Evolutionary conservation across 805 yeast species (phyloP).

Genomic region (Kodamaea jinghongensis): DNA sequence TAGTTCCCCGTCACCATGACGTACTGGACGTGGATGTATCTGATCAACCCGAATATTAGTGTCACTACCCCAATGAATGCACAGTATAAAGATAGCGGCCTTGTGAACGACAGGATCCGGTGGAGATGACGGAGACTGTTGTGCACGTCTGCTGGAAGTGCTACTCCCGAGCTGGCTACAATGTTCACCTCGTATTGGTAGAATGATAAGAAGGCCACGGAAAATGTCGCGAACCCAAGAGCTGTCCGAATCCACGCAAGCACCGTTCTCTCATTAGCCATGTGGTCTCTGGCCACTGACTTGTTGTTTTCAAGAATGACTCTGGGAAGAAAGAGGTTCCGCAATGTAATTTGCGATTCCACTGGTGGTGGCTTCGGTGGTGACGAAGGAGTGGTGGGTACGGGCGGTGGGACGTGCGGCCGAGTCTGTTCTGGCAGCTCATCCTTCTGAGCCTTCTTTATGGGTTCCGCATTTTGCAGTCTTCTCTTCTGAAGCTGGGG

Average conservation of each 20-base stretch:
- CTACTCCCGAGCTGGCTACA: neutral
- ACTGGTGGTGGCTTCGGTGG: too few species aligned
- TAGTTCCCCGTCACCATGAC: conserved; percentile 18
- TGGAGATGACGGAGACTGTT: conserved; percentile 3
- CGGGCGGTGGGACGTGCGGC: too few species aligned
- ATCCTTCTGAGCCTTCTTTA: too few species aligned
- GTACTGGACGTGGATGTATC: conserved; percentile 28
- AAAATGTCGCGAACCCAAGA: conserved; percentile 21
- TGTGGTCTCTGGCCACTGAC: conserved; percentile 39
- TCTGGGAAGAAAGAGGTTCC: conserved; percentile 2
- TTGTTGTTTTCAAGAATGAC: conserved; percentile 26
- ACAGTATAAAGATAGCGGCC: conserved; percentile 17
- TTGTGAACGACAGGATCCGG: conserved; percentile 10
- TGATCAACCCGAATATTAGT: conserved; percentile 19
- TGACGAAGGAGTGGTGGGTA: too few species aligned
- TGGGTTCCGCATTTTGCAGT: too few species aligned
- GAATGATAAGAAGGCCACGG: conserved; percentile 24
- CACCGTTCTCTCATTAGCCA: conserved; percentile 35
- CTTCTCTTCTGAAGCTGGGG: too few species aligned
- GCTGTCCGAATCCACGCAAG: conserved; percentile 30
- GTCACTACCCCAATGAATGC: conserved; percentile 17
- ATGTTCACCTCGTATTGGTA: conserved; percentile 15
- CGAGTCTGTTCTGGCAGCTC: too few species aligned
- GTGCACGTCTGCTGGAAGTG: conserved; percentile 1
- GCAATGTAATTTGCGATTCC: neutral